Percentiles rank a stretch among this genome's conserved stretches.
These are phyloP conservation scores for Microbotryum silenes-acaulis DNA, from an alignment of 1,284 basidiomycete genomes.

Conservation along the genomic window DNA sequence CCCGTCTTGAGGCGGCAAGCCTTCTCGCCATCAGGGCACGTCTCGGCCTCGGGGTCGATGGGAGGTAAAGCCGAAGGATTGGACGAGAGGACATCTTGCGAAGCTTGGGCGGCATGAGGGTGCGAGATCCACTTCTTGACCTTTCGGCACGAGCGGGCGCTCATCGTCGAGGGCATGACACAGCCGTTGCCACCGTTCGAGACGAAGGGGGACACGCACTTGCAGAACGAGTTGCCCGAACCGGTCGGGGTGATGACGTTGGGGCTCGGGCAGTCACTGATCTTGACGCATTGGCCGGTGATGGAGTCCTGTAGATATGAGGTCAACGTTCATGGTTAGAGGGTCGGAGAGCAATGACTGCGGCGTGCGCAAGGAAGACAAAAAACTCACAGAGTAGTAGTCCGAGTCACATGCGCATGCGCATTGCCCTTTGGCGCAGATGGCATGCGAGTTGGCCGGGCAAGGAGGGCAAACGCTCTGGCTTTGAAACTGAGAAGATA, in stretches of 20 bases:
- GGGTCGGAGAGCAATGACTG: no score
- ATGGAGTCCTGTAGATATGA: constrained; percentile 1
- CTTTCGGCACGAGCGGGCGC: constrained; percentile 9
- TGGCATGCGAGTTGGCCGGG: constrained; percentile 5
- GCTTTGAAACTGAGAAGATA: not conserved
- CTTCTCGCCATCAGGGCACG: constrained; percentile 18
- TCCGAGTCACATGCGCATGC: constrained; percentile 7
- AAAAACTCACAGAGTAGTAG: constrained; percentile 2
- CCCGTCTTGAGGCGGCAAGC: constrained; percentile 14
- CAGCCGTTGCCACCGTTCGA: constrained; percentile 2
- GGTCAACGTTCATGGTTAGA: no score
- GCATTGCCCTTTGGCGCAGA: constrained; percentile 13
- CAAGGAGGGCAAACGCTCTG: not conserved
- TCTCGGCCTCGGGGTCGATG: constrained; percentile 7
- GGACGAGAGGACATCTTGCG: not conserved
- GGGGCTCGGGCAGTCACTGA: not conserved
- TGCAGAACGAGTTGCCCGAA: constrained; percentile 8
- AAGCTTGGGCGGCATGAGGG: constrained; percentile 4
- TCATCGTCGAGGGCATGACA: constrained; percentile 9
- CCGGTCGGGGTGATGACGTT: constrained; percentile 2
- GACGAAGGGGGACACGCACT: constrained; percentile 6
- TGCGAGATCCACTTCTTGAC: constrained; percentile 1
- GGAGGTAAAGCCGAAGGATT: not conserved
- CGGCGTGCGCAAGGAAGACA: no score
- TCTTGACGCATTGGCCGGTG: constrained; percentile 6